Percentiles rank a stretch among this genome's conserved stretches.
phyloP scores from a whole-genome alignment of 257 asterid genomes.

The Forsythia viridissima region DNA sequence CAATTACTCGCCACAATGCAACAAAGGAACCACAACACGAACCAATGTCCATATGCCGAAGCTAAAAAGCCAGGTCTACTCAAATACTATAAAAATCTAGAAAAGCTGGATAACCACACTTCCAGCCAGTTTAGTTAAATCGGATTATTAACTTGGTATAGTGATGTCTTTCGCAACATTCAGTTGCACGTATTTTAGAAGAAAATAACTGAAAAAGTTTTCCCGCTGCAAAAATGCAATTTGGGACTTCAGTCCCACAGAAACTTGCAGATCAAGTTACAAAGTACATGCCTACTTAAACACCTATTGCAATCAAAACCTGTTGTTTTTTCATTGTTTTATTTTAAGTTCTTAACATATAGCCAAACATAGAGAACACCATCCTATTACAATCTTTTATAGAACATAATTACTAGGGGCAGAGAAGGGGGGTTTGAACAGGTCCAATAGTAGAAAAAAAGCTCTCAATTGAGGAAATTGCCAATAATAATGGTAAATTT shows the following conservation, averaged over 20 bases:
- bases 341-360: not conserved
- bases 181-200: slow-evolving; percentile 7
- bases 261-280: not conserved
- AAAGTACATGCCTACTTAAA: slow-evolving; percentile 3
- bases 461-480: not conserved
- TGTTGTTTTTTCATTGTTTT: not conserved
- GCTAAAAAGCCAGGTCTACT: not conserved
- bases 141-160: not conserved
- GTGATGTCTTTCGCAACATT: slow-evolving; percentile 13
- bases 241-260: not conserved
- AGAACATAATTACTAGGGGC: not conserved
- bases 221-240: not conserved
- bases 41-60: not conserved
- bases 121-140: not conserved
- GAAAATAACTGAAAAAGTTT: not conserved
- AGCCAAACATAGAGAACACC: not conserved
- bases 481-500: not conserved
- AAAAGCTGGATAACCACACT: slow-evolving; percentile 1
- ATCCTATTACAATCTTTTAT: not conserved
- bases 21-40: not conserved
- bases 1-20: slow-evolving; percentile 7
- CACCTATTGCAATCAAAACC: slow-evolving; percentile 5
- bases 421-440: not conserved
- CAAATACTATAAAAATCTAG: slow-evolving; percentile 10
- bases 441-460: not conserved